Percentiles rank a stretch among this genome's conserved stretches.
Conservation (phyloP, 495 filamentous ascomycete genomes). For the Podospora anserina region DNA sequence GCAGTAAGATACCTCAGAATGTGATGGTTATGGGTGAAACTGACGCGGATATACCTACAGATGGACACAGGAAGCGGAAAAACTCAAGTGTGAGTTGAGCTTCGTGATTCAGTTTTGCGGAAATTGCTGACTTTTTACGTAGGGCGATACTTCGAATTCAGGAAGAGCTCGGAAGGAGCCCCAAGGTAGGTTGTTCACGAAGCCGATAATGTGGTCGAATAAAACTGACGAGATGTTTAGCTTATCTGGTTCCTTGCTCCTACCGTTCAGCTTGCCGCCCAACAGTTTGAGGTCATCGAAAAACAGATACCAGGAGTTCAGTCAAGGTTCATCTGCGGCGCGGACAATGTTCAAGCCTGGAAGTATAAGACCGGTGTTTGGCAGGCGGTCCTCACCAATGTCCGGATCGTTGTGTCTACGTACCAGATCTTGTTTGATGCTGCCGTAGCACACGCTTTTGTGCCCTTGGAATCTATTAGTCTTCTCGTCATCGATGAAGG, state of each 20-base stretch:
- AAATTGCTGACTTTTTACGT: slow-evolving; percentile 10
- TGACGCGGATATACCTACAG: slow-evolving; percentile 36
- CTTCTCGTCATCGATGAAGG: slow-evolving; percentile 91
- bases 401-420: slow-evolving; percentile 74
- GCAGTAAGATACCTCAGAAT: slow-evolving; percentile 50
- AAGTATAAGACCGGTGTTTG: slow-evolving; percentile 61
- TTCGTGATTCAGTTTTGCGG: neutral
- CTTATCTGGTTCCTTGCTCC: slow-evolving; percentile 84
- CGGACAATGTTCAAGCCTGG: slow-evolving; percentile 73
- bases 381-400: slow-evolving; percentile 65
- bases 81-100: slow-evolving; percentile 72
- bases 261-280: slow-evolving; percentile 67
- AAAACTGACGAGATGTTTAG: slow-evolving; percentile 42
- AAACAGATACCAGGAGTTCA: slow-evolving; percentile 61
- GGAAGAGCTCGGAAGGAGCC: slow-evolving; percentile 64
- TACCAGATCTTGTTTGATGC: slow-evolving; percentile 76
- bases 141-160: slow-evolving; percentile 78
- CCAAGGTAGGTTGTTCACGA: slow-evolving; percentile 49
- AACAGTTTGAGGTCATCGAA: slow-evolving; percentile 66
- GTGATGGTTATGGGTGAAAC: neutral
- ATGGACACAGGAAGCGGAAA: slow-evolving; percentile 96
- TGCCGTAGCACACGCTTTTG: slow-evolving; percentile 77
- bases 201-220: slow-evolving; percentile 5
- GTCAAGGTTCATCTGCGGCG: slow-evolving; percentile 62
- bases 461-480: slow-evolving; percentile 60